phyloP scores from a whole-genome alignment of 345 rosid genomes.

The Draba incana region DNA sequence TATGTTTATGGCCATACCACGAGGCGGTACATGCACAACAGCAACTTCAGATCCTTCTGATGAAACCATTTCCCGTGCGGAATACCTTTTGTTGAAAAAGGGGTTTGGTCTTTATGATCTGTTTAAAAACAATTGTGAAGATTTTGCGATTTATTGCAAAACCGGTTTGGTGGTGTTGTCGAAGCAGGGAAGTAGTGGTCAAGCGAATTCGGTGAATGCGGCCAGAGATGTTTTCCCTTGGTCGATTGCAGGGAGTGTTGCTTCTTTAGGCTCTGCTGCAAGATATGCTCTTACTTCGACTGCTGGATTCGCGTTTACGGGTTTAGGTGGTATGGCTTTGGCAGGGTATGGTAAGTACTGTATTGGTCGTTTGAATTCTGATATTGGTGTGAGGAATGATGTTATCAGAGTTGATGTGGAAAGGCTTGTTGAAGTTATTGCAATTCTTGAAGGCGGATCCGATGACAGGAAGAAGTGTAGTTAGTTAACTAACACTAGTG shows the following conservation, averaged over 20 bases:
- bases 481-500: too few relatives aligned
- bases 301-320: conserved; percentile 52
- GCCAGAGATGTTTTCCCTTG: conserved; percentile 39
- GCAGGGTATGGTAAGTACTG: conserved; percentile 40
- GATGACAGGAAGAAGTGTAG: too few relatives aligned
- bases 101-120: conserved; percentile 71
- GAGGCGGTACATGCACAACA: conserved; percentile 87
- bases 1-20: conserved; percentile 57
- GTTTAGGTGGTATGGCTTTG: conserved; percentile 54
- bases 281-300: conserved; percentile 46
- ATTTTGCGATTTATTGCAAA: conserved; percentile 77
- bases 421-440: conserved; percentile 5
- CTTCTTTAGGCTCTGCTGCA: conserved; percentile 3
- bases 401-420: conserved; percentile 35
- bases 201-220: conserved; percentile 54
- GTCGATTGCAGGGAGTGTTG: conserved; percentile 26
- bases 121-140: conserved; percentile 79
- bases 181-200: conserved; percentile 72
- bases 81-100: conserved; percentile 53
- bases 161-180: conserved; percentile 59
- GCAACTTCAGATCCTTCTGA: conserved; percentile 63
- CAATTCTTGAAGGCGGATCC: background rate
- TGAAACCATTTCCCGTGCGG: conserved; percentile 61
- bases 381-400: conserved; percentile 65
- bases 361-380: conserved; percentile 47